These are phyloP conservation scores for Neopestalotiopsis rosae DNA, from an alignment of 2,329 filamentous ascomycete species.

Conservation along the genomic window DNA sequence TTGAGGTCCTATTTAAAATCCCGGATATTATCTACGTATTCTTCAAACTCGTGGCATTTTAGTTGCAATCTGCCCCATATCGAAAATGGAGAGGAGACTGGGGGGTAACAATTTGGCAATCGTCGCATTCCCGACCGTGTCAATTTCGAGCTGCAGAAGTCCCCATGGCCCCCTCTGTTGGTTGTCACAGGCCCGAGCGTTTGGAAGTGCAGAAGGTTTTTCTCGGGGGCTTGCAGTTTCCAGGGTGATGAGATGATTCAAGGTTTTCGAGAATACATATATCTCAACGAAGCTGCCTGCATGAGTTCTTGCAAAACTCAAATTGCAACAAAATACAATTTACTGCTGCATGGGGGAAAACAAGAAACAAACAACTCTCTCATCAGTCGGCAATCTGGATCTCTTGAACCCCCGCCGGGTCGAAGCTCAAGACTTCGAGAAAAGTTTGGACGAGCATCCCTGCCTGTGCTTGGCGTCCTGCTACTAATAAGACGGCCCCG, in stretches of 20 bases:
- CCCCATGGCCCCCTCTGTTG: background rate
- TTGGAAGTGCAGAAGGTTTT: background rate
- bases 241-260: background rate
- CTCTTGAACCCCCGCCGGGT: background rate
- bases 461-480: background rate
- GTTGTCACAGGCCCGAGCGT: background rate
- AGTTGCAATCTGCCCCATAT: background rate
- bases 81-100: background rate
- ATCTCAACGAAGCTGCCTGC: background rate
- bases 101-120: background rate
- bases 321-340: background rate
- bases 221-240: background rate
- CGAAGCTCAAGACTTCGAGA: background rate
- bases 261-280: background rate
- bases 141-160: constrained; percentile 1
- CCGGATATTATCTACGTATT: constrained; percentile 5
- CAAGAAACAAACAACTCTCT: too few species aligned
- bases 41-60: background rate
- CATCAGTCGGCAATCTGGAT: background rate
- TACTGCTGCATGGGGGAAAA: background rate
- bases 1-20: too few species aligned
- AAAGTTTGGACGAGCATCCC: constrained; percentile 2
- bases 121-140: background rate
- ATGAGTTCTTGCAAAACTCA: too few species aligned
- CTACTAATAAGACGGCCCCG: constrained; percentile 1